phyloP scores from a whole-genome alignment of 129 eudicot genomes.

The Pseudognaphalium luteoalbum region DNA sequence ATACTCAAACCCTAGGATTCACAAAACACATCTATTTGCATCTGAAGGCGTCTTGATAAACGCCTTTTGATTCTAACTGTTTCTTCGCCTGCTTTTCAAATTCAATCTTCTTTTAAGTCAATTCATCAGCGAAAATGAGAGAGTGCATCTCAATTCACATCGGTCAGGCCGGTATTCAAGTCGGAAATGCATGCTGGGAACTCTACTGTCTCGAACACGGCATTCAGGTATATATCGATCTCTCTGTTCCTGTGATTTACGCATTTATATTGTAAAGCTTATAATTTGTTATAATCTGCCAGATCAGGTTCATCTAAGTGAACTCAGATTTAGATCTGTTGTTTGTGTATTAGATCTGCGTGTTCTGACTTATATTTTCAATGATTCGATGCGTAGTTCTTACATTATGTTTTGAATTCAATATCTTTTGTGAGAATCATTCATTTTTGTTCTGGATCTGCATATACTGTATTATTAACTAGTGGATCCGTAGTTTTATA shows the following conservation, averaged over 20 bases:
- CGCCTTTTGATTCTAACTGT: conserved; percentile 35
- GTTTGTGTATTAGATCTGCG: neutral
- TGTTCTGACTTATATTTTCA: neutral
- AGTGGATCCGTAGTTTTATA: neutral
- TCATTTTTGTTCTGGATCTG: neutral
- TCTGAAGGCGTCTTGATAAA: conserved; percentile 74
- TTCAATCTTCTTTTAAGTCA: conserved; percentile 14
- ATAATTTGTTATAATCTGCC: neutral
- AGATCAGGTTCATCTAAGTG: conserved; percentile 1
- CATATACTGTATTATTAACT: neutral
- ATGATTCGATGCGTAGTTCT: neutral
- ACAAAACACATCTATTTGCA: conserved; percentile 9
- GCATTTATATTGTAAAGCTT: neutral
- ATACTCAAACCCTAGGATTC: conserved; percentile 15
- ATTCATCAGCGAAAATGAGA: conserved; percentile 43
- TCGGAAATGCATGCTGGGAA: conserved; percentile 82
- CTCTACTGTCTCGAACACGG: conserved; percentile 79
- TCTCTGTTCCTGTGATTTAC: neutral
- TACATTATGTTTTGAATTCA: neutral
- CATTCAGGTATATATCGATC: conserved; percentile 48
- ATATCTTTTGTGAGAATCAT: neutral
- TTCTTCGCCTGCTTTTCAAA: neutral
- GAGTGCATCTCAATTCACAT: conserved; percentile 79
- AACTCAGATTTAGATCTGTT: conserved; percentile 2
- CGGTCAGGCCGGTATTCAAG: conserved; percentile 84